phyloP scores from a whole-genome alignment of 176 grass and related monocot species.

The Olyra latifolia region DNA sequence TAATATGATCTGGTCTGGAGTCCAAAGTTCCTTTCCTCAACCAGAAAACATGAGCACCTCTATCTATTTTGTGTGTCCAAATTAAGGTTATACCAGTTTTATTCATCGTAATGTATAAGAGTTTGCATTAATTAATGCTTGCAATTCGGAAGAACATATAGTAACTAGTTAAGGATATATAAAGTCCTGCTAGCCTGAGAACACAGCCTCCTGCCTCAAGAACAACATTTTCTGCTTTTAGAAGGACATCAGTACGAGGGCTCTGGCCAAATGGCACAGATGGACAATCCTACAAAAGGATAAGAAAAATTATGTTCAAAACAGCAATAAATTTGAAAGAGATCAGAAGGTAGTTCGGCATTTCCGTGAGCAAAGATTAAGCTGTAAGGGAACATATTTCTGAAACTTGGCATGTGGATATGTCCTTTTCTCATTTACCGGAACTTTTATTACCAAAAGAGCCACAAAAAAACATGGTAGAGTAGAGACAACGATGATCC shows the following conservation, averaged over 20 bases:
- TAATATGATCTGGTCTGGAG: slow-evolving; percentile 68
- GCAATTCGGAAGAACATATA: not conserved
- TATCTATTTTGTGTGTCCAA: slow-evolving; percentile 81
- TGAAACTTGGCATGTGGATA: not conserved
- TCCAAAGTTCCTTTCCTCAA: slow-evolving; percentile 80
- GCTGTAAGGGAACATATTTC: not conserved
- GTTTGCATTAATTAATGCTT: slow-evolving; percentile 5
- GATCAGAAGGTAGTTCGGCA: not conserved
- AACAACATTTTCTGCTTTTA: slow-evolving; percentile 81
- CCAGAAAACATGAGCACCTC: slow-evolving; percentile 88
- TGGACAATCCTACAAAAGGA: slow-evolving; percentile 52
- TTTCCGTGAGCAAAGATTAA: not conserved
- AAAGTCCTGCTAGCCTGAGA: slow-evolving; percentile 89
- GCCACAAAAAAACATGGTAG: not conserved
- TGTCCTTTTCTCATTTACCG: not conserved
- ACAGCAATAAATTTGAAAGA: not conserved
- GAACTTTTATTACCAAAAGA: not conserved
- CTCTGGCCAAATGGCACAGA: slow-evolving; percentile 78
- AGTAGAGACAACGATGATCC: not conserved
- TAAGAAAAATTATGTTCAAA: not conserved
- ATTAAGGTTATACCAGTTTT: slow-evolving; percentile 43
- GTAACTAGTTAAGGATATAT: slow-evolving; percentile 66
- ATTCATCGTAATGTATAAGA: not conserved
- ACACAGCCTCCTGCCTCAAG: slow-evolving; percentile 76
- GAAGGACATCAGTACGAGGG: slow-evolving; percentile 80